Evolutionary conservation across 2,329 filamentous ascomycete genomes (phyloP), one percentile per base, ranked within the genome.

Genomic region (Trichoderma atroviride): DNA sequence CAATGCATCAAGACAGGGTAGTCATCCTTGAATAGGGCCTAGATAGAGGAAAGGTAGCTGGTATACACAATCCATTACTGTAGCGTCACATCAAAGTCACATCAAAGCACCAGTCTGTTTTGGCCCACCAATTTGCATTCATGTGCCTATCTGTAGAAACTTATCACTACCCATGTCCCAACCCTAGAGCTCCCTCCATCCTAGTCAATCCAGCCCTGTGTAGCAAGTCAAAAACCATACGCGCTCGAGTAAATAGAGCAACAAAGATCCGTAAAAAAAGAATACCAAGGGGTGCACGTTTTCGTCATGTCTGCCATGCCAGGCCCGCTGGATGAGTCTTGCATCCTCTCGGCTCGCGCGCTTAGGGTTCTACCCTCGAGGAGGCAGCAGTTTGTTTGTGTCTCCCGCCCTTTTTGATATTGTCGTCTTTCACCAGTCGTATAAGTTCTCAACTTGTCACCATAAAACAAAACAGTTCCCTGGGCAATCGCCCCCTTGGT

Each of bases 141-240:
- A 71, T 74, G 77, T 73, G 76, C 76, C 75, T 69, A 56, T 60
- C 59, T 69, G 74, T 71, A 50, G 74, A 43, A 76, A 74, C 76
- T 77, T 78, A 77, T 75, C 73, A 74, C 73, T 75, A 74, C 65
- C 57, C 57, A 64, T 43, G 55, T 70, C 70, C 62, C 70, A 55
- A 52, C 22, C 35, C 50, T 22, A 27, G 47, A n/a, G 37, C 52
- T 47, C 58, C 55, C 33, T 59, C 50, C 62, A 22, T 60, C 68
- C 29, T 40, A 57, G 27, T 60, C 68, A 40, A 60, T 37, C 47
- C 55, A 69, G 35, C 19, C 40, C 24, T 35, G 22, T 40, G 43
- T 58, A 50, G 10, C 35, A 19, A 69, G 57, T 55, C 47, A 33
- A 68, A 53, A 61, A 62, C 62, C 63, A 68, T 57, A 68, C 58